Evolutionary conservation across 2,329 filamentous ascomycete species (phyloP), one percentile per base, ranked within the genome.

Genomic region (Aspergillus ibericus): DNA sequence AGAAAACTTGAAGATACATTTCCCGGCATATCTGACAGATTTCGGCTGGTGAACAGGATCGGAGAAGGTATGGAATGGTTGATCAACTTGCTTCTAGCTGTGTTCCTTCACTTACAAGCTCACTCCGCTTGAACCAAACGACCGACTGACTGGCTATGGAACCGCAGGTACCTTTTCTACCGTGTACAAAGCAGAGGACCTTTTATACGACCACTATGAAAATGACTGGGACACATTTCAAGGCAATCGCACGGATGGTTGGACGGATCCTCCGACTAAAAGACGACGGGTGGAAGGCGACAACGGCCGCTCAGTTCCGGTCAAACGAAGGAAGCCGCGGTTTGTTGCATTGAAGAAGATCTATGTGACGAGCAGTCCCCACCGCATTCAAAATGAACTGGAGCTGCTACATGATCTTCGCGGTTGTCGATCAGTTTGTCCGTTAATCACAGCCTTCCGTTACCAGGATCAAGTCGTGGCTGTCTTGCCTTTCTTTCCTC

Each of bases 261-360:
- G 88, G 85, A 81, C 82, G 18, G 84, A 86, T n/a, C 89, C 87
- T n/a, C 85, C 87, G 0, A 72, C 86, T 10, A 89, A 86, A 71
- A 81, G 74, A 65, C 76, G 75, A 58, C 80, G 77, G 67, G 75
- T 69, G 49, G 80, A 79, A 42, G 71, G 77, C 50, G 74, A 72
- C 18, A 72, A 73, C 53, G 48, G 59, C 22, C 60, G 66, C 52
- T 68, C 70, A 38, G 68, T 73, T 54, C 65, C 71, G 18, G 71
- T 67, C 20, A 74, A 74, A 40, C 78, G 78, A 55, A 79, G 78
- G 52, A 83, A 79, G 65, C 81, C 89, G 22, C 91, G 89, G 72
- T 98, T 89, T 70, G 96, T 99, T 62, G 95, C 96, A 18, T 91
- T 99, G 76, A 99, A 99, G 80, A 99, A 99, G 80, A 99, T 99